Evolutionary conservation across 345 rosid species (phyloP).

Genomic region (Corchorus olitorius): DNA sequence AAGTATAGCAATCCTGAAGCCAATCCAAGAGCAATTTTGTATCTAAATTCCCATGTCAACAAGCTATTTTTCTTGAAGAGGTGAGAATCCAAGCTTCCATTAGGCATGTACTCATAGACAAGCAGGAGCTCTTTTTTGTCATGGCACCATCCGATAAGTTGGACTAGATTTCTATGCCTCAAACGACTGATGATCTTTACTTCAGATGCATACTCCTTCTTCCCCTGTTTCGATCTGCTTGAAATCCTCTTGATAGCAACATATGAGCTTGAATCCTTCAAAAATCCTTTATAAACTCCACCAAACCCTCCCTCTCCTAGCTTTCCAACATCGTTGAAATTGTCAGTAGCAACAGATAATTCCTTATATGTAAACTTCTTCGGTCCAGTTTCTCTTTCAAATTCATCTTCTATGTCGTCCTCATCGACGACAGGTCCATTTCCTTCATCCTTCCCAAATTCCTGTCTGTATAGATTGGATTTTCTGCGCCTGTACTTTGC

Average conservation of each 20-base stretch:
- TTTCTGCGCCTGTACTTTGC: background rate
- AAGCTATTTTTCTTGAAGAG: constrained; percentile 10
- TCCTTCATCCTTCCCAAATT: background rate
- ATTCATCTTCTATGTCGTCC: background rate
- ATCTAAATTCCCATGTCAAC: constrained; percentile 29
- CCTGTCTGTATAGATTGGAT: background rate
- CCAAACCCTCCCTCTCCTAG: constrained; percentile 36
- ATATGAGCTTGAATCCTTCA: background rate
- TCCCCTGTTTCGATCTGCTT: constrained; percentile 17
- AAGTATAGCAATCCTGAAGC: constrained; percentile 30
- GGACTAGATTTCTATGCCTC: constrained; percentile 50
- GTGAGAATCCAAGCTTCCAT: constrained; percentile 43
- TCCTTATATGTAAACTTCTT: constrained; percentile 11
- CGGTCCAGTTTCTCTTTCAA: background rate
- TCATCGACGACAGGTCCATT: background rate
- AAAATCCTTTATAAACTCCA: constrained; percentile 25
- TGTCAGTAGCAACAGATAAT: background rate
- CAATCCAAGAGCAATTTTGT: constrained; percentile 25
- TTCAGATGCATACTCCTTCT: constrained; percentile 28
- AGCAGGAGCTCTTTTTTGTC: constrained; percentile 44
- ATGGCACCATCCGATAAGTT: constrained; percentile 50
- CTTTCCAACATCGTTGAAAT: background rate
- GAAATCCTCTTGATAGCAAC: constrained; percentile 29
- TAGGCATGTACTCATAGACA: constrained; percentile 50
- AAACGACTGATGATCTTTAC: constrained; percentile 25